A percentile compares a stretch with the other conserved stretches of the same genome.
Evolutionary conservation across 148 eudicot genomes (phyloP).

Genomic region (Beta vulgaris): DNA sequence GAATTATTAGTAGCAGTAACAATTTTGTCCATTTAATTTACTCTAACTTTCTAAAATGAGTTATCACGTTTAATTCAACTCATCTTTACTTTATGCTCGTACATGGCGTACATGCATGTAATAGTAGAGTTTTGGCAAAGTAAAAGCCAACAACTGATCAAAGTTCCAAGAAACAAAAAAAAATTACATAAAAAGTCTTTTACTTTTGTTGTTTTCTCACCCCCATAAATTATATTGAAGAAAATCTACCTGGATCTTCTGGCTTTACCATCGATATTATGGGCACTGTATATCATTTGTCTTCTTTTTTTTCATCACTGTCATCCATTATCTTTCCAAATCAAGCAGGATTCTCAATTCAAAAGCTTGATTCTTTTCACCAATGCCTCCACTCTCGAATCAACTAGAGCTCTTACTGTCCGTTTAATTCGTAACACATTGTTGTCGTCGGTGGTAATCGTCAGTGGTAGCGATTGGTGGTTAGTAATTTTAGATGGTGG

Average conservation of each 20-base stretch:
- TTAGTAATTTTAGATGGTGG: too few relatives aligned
- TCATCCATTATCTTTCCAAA: constrained; percentile 10
- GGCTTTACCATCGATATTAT: neutral
- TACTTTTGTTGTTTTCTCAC: neutral
- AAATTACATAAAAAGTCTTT: neutral
- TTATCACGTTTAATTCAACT: neutral
- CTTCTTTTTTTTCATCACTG: neutral
- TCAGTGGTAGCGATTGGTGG: too few relatives aligned
- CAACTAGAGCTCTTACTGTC: too few relatives aligned
- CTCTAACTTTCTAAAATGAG: neutral
- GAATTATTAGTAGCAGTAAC: neutral
- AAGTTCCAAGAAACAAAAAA: neutral
- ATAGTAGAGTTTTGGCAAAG: neutral
- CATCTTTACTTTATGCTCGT: neutral
- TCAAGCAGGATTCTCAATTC: constrained; percentile 10
- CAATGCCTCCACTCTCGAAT: neutral
- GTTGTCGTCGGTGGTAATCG: too few relatives aligned
- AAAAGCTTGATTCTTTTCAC: neutral
- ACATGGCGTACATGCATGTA: constrained; percentile 6
- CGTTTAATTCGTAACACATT: too few relatives aligned
- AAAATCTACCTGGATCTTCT: constrained; percentile 8
- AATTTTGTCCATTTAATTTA: neutral
- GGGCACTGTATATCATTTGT: neutral
- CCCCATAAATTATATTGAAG: neutral
- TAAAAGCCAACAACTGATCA: constrained; percentile 1